These are phyloP conservation scores for Metschnikowia baotianmanensis DNA, from an alignment of 805 yeast species.

Conservation along the genomic window DNA sequence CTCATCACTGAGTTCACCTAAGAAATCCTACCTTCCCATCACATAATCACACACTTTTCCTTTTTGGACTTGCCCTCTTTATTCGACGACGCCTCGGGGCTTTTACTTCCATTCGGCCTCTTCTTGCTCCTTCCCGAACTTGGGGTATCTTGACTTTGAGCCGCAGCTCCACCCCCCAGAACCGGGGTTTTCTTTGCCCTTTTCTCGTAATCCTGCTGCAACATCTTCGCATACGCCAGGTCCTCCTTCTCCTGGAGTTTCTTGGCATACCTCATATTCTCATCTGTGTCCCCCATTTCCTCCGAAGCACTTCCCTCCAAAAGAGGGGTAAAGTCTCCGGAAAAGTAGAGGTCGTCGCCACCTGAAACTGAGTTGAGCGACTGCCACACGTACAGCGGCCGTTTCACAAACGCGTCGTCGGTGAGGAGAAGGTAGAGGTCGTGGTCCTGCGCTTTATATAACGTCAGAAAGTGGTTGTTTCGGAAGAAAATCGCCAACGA, in stretches of 20 bases:
- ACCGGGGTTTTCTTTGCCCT: neutral
- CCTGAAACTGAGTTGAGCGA: constrained; percentile 67
- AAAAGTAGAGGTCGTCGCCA: constrained; percentile 62
- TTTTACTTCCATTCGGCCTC: too few species aligned
- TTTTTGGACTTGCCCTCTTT: too few species aligned
- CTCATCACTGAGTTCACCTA: too few species aligned
- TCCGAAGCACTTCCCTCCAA: constrained; percentile 22
- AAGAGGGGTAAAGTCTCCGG: constrained; percentile 60
- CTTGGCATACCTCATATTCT: constrained; percentile 34
- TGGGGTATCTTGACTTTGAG: too few species aligned
- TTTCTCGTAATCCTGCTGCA: constrained; percentile 35
- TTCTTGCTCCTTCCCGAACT: too few species aligned
- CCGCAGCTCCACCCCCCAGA: neutral
- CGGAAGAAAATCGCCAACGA: constrained; percentile 74
- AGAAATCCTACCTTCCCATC: too few species aligned
- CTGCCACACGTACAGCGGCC: constrained; percentile 71
- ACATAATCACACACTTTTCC: too few species aligned
- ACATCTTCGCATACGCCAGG: constrained; percentile 43
- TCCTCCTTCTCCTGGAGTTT: constrained; percentile 60
- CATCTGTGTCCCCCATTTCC: constrained; percentile 10
- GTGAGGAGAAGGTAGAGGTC: constrained; percentile 66
- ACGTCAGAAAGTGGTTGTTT: constrained; percentile 83
- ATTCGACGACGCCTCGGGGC: too few species aligned
- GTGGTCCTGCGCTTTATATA: constrained; percentile 49
- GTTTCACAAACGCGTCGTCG: constrained; percentile 59